These are phyloP conservation scores for Euphorbia tirucalli DNA, from an alignment of 345 rosid genomes.

Conservation along the genomic window DNA sequence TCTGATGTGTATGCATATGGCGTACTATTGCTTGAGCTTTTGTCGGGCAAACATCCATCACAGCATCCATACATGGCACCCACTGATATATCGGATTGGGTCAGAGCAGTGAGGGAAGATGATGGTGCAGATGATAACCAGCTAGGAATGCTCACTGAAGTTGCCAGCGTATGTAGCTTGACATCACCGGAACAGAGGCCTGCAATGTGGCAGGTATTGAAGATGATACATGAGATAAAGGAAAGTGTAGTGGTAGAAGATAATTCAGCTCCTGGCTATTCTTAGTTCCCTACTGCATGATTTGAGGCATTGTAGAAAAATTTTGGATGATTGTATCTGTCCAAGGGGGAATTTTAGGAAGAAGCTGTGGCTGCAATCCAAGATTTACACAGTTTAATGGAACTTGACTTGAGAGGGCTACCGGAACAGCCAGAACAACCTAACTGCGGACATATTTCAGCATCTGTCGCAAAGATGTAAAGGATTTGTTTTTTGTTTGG, in stretches of 20 bases:
- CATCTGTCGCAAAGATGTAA: too few relatives aligned
- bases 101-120: constrained; percentile 62
- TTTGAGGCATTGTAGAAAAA: background rate
- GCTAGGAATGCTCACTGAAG: constrained; percentile 79
- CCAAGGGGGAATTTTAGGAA: too few relatives aligned
- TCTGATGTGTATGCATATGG: constrained; percentile 88
- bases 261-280: constrained; percentile 25
- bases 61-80: constrained; percentile 82
- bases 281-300: constrained; percentile 13
- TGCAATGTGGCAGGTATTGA: constrained; percentile 81
- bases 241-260: constrained; percentile 52
- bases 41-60: constrained; percentile 75
- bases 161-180: constrained; percentile 77
- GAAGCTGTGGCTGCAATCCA: too few relatives aligned
- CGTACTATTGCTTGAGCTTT: constrained; percentile 71
- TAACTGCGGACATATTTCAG: too few relatives aligned
- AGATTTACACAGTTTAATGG: too few relatives aligned
- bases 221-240: constrained; percentile 79
- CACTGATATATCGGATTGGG: constrained; percentile 79
- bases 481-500: too few relatives aligned
- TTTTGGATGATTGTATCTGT: too few relatives aligned
- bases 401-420: too few relatives aligned
- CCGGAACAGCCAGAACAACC: too few relatives aligned
- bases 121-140: constrained; percentile 49
- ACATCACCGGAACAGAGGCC: constrained; percentile 91